Base-by-base conservation (phyloP, 352 stramenopile genomes). In the Pythium rishiriense region DNA sequence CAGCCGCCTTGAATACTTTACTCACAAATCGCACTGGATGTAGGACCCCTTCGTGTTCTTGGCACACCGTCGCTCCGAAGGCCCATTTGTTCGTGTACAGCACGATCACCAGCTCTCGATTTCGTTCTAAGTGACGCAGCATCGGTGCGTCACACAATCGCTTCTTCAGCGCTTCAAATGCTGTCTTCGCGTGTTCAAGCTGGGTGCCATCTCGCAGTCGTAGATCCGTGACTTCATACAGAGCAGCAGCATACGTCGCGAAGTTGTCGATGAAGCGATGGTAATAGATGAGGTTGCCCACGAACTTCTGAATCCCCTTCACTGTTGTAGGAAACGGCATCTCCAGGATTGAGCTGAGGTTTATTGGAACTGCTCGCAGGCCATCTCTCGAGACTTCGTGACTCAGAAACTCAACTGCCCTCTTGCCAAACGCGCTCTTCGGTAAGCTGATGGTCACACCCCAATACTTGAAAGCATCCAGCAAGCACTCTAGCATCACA, bases 381-480 rank as follows among this genome's bases (percentile, higher is more conserved):
- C 53, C 54, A 1, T 58, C 41, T 26, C 47, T 5, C 1, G 39
- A 22, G 3, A 64, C 42, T 4, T 10, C n/a, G 39, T 64, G 62
- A 0, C 31, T 48, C 12, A 69, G 35, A 43, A 64, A 69, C 28
- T 69, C 62, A 8, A 69, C 62, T 11, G 46, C 43, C 4, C 43
- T 33, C 37, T 64, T 69, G 0, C 46, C 62, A 22, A 63, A 69
- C 12, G 39, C 48, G 25, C 62, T 69, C 29, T 69, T 76, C 0
- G 47, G 51, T 4, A 74, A 26, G 22, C 66, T 79, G 39, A 76
- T 71, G 2, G 69, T 59, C 0, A 76, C 15, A 15, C 64, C 52
- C 65, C 62, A 76, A 1, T 67, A 28, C 4, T 65, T 37, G 33
- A 64, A 72, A 0, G 24, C 31, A 1, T 69, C 47, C 5, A 78